These are phyloP conservation scores for Talaromyces sp. DNA, from an alignment of 2,329 filamentous ascomycete genomes.

Conservation along the genomic window DNA sequence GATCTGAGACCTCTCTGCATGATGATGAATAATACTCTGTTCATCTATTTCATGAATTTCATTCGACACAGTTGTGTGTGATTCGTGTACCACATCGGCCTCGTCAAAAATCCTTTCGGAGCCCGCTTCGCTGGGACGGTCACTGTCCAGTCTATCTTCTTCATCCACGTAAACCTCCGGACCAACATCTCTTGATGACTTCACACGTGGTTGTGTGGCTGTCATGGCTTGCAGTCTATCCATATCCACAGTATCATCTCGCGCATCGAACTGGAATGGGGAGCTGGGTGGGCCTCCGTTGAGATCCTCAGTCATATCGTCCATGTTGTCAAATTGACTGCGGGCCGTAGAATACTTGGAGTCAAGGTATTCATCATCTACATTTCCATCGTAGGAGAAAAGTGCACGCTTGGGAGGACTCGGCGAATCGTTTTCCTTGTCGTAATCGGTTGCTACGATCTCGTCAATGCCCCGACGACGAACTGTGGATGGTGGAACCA, in stretches of 20 bases:
- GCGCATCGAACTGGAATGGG: conserved; percentile 29
- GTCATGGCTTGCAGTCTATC: conserved; percentile 14
- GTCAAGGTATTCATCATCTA: conserved; percentile 10
- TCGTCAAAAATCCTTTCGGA: neutral
- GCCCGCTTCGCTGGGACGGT: neutral
- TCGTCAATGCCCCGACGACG: conserved; percentile 15
- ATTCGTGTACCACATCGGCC: neutral
- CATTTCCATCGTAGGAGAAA: conserved; percentile 13
- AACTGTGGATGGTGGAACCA: conserved; percentile 13
- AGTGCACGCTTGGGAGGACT: conserved; percentile 25
- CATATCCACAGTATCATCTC: conserved; percentile 30
- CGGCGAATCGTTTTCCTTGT: conserved; percentile 19
- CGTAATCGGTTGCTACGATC: conserved; percentile 14
- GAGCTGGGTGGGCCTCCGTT: conserved; percentile 27
- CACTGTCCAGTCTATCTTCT: conserved; percentile 7
- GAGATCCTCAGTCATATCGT: conserved; percentile 16
- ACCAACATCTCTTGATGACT: conserved; percentile 18
- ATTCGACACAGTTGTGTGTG: neutral
- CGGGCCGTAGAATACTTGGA: conserved; percentile 11
- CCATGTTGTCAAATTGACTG: conserved; percentile 8
- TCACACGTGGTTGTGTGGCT: conserved; percentile 10
- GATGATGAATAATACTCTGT: conserved; percentile 11
- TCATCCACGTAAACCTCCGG: conserved; percentile 22
- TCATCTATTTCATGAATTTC: neutral
- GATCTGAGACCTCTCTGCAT: conserved; percentile 14